Conservation (phyloP, 2,329 filamentous ascomycete genomes). For the Neoarthrinium moseri region DNA sequence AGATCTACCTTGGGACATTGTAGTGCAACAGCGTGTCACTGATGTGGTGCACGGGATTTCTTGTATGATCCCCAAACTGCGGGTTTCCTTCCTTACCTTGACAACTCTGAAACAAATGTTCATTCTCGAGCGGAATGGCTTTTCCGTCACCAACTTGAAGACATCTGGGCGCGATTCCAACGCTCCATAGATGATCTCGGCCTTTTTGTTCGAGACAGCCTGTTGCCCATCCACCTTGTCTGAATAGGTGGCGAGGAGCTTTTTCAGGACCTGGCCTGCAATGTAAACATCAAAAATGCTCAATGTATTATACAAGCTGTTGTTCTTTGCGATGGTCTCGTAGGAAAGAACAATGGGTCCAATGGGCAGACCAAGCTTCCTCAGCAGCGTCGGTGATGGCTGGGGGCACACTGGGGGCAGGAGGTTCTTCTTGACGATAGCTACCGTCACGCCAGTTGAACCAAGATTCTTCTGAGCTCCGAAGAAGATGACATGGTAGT, state of each 20-base stretch:
- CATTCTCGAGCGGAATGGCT: slow-evolving; percentile 78
- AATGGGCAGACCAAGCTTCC: slow-evolving; percentile 73
- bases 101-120: slow-evolving; percentile 88
- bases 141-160: slow-evolving; percentile 78
- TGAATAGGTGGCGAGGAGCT: slow-evolving; percentile 63
- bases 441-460: slow-evolving; percentile 80
- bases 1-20: too few relatives aligned
- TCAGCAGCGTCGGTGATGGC: slow-evolving; percentile 67
- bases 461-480: slow-evolving; percentile 96
- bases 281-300: slow-evolving; percentile 93
- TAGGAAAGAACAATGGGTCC: slow-evolving; percentile 81
- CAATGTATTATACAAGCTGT: slow-evolving; percentile 93
- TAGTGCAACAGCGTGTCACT: too few relatives aligned
- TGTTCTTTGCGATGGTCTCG: slow-evolving; percentile 84
- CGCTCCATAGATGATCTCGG: slow-evolving; percentile 70
- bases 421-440: slow-evolving; percentile 78
- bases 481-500: slow-evolving; percentile 85
- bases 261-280: slow-evolving; percentile 83
- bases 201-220: slow-evolving; percentile 71
- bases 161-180: slow-evolving; percentile 71
- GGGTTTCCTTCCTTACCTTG: too few relatives aligned
- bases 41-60: too few relatives aligned
- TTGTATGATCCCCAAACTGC: too few relatives aligned
- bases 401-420: slow-evolving; percentile 66
- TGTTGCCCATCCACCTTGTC: slow-evolving; percentile 77